Evolutionary conservation across 768 basidiomycete genomes (phyloP).

Genomic region (Cantharellus anzutake): DNA sequence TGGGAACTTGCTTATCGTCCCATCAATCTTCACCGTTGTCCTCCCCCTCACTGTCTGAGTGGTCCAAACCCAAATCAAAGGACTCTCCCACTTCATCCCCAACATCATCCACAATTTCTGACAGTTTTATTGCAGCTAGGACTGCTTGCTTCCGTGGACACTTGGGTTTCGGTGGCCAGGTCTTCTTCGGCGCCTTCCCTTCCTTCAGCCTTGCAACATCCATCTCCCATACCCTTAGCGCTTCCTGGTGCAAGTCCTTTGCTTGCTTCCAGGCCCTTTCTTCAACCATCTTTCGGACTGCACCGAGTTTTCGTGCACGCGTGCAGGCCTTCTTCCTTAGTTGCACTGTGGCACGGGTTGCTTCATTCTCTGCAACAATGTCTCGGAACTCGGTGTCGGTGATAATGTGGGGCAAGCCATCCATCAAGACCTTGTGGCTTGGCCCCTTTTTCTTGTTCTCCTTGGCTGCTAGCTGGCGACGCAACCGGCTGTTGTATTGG

Average conservation of each 20-base stretch:
- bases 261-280: neutral
- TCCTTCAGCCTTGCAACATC: no score
- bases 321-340: neutral
- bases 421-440: neutral
- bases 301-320: neutral
- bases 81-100: no score
- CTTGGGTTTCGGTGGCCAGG: no score
- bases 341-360: neutral
- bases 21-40: no score
- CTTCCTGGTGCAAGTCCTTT: neutral
- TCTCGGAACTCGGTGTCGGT: neutral
- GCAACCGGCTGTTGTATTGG: neutral
- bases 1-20: no score
- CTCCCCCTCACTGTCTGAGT: no score
- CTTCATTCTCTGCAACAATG: neutral
- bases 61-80: no score
- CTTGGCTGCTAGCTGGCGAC: neutral
- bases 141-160: no score
- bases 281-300: neutral
- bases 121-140: no score
- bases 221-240: neutral
- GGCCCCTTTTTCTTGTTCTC: neutral
- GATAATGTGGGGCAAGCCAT: neutral
- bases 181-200: no score
- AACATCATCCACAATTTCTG: no score